phyloP scores from a whole-genome alignment of 75 land plant species.

The Cryptomeria japonica region DNA sequence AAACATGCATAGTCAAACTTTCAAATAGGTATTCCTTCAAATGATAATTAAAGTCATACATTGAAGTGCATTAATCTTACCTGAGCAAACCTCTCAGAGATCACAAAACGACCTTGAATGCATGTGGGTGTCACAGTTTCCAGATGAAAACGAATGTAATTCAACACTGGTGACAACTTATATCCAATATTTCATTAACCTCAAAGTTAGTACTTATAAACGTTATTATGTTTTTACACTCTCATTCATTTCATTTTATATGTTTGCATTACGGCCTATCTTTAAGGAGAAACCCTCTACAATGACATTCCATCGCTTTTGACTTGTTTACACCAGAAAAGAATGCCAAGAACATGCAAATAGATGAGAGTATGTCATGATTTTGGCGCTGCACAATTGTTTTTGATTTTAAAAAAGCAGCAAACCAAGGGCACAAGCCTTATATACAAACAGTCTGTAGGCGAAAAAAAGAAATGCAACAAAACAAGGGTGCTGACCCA shows the following conservation, averaged over 20 bases:
- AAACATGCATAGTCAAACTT: too few relatives aligned
- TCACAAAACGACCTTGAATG: constrained; percentile 23
- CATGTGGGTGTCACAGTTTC: neutral
- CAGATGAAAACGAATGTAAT: too few relatives aligned
- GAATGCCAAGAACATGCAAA: too few relatives aligned
- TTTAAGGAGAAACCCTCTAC: too few relatives aligned
- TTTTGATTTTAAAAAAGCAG: too few relatives aligned
- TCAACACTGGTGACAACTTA: too few relatives aligned
- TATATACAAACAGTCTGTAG: too few relatives aligned
- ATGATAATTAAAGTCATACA: neutral
- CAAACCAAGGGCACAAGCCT: too few relatives aligned
- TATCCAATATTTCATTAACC: neutral
- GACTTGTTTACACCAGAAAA: neutral
- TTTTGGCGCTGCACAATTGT: too few relatives aligned
- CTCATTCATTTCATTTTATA: neutral
- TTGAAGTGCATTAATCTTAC: neutral
- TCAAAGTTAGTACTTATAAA: neutral
- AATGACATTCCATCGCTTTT: neutral
- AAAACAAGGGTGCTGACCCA: too few relatives aligned
- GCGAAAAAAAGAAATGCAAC: too few relatives aligned
- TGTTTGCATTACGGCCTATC: neutral
- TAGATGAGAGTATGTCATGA: too few relatives aligned
- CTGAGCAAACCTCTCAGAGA: constrained; percentile 20
- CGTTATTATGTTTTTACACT: neutral
- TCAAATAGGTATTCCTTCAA: neutral